Evolutionary conservation across 148 eudicot genomes (phyloP), one percentile per base, ranked within the genome.

Genomic region (Salicornia ramosissima): DNA sequence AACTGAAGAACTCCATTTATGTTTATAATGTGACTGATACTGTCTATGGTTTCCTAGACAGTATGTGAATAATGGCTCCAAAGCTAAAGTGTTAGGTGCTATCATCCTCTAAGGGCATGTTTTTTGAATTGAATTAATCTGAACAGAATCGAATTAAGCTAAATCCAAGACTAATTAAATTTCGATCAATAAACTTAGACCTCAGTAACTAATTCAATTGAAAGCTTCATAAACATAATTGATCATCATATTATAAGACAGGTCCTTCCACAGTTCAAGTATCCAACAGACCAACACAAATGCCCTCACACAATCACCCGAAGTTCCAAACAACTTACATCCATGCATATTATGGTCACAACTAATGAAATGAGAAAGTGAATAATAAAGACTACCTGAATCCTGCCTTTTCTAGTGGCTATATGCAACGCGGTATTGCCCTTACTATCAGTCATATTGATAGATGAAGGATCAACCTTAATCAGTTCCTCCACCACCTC

Each of bases 361-460:
- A 40, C 10, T 21, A 47, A n/a, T 5, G 6, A 26, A 2, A 40
- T 42, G 25, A 42, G 2, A 14, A 57, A 28, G 14, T 43, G 29
- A 67, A 21, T 58, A 43, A 47, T n/a, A 10, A 46, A 30, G n/a
- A 52, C 47, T 71, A 92, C 97, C 96, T 84, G 89, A 68, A 29
- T 72, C 75, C 93, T 83, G 60, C 89, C 91, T 82, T 92, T 92
- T 43, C 97, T 76, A 11, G 97, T 59, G 1, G 96, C 93, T 12
- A 86, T 81, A 71, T 92, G 97, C 85, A 92, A 73, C 5, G 88
- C 79, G 0, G 93, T 83, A 71, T 92, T 89, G 50, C 96, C 92
- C 84, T 89, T 92, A 14, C 65, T 81, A 70, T 92, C 97, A 21
- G 80, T 83, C 81, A 92, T 77, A 57, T 87, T 92, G 62, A 86